Evolutionary conservation across 345 rosid genomes (phyloP).

Genomic region (Citrus reticulata): DNA sequence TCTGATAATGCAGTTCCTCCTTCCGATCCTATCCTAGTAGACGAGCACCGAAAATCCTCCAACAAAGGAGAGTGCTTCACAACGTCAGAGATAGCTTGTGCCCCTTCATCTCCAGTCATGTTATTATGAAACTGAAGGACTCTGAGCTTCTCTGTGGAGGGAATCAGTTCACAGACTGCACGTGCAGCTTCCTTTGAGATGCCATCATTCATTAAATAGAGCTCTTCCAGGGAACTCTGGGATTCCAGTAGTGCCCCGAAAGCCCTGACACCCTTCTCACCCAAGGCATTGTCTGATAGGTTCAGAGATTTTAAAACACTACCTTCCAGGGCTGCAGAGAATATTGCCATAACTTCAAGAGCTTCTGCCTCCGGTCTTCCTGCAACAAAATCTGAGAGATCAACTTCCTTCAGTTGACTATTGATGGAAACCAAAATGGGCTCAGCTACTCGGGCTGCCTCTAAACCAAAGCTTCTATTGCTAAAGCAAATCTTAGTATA

Average conservation of each 20-base stretch:
- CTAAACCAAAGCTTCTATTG: conserved; percentile 80
- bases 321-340: conserved; percentile 77
- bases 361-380: conserved; percentile 87
- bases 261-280: conserved; percentile 92
- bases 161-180: conserved; percentile 74
- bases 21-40: conserved; percentile 74
- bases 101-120: conserved; percentile 92
- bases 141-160: conserved; percentile 77
- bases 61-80: conserved; percentile 56
- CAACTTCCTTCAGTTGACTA: conserved; percentile 77
- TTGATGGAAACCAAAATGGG: conserved; percentile 71
- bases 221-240: conserved; percentile 70
- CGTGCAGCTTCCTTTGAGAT: conserved; percentile 91
- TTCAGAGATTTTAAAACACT: conserved; percentile 58
- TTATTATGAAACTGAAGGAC: conserved; percentile 86
- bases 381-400: conserved; percentile 87
- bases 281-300: conserved; percentile 87
- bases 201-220: conserved; percentile 84
- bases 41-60: conserved; percentile 85
- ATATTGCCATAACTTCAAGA: conserved; percentile 76
- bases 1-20: conserved; percentile 79
- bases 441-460: conserved; percentile 73
- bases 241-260: conserved; percentile 69
- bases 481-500: conserved; percentile 88
- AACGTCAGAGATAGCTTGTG: conserved; percentile 64